Base-by-base conservation (phyloP, 2,329 filamentous ascomycete species). In the Diaporthe capsici region DNA sequence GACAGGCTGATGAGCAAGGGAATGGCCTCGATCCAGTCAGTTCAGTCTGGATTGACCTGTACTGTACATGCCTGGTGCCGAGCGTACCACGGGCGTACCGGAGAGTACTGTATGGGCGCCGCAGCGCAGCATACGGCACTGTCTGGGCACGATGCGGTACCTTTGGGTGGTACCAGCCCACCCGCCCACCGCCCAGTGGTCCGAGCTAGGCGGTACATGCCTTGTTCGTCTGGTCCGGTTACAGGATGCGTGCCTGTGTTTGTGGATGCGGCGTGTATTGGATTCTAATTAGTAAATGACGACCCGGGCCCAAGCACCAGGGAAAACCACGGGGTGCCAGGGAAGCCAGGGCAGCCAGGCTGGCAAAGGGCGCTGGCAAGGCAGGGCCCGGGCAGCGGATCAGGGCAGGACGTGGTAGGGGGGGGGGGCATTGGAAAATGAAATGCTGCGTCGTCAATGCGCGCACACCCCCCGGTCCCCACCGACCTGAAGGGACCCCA, bases 21-120 rank as follows among this genome's bases (percentile, higher is more conserved):
- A 47, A 74, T 74, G 72, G 63, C 53, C 68, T 60, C 70, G 53
- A 77, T 73, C 70, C 47, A 74, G 71, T 63, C 70, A 60, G 70
- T 60, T 20, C 55, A 63, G 58, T 51, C 55, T 72, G 71, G 55
- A 49, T 31, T 51, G 2, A 72, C 55, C 53, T 28, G 57, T 61
- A 61, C 71, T 51, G 58, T 72, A 63, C 71, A 72, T 51, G 57
- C 42, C 61, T 65, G 39, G 57, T 58, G 70, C 70, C 70, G 57
- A 37, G 70, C 22, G 55, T 61, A 63, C 55, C 55, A 51, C 28
- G 20, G 55, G 47, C 28, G 71, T 72, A 72, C 71, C 44, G 25
- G 8, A 53, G 53, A 42, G 65, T 55, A 72, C 37, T 20, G 42
- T 53, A 39, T 34, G 71, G 65, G 65, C 49, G 49, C 34, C 31